phyloP scores from a whole-genome alignment of 768 basidiomycete species.

The Rhodotorula diobovata region DNA sequence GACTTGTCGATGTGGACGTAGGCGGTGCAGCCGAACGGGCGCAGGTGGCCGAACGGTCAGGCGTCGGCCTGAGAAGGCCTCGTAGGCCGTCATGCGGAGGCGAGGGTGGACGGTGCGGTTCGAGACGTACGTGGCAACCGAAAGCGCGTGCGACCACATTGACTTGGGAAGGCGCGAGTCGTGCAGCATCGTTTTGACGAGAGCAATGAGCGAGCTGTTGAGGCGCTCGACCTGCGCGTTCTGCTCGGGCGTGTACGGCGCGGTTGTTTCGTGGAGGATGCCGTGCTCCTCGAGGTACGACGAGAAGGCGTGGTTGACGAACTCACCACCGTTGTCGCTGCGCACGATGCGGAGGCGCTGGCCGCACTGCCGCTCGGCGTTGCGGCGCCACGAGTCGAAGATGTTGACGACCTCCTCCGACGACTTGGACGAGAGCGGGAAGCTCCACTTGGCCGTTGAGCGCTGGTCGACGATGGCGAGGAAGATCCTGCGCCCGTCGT shows the following conservation, averaged over 20 bases:
- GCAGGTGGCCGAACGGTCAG: not conserved
- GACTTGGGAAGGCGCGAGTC: not conserved
- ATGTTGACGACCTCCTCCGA: not conserved
- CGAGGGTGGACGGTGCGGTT: not conserved
- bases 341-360: not conserved
- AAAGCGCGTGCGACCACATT: not conserved
- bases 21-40: not conserved
- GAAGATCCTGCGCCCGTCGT: not conserved
- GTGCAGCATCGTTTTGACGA: not conserved
- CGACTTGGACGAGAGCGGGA: not conserved
- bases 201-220: not conserved
- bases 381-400: not conserved
- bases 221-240: constrained; percentile 1
- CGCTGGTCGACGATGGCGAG: constrained; percentile 14
- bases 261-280: not conserved
- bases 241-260: not conserved
- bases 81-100: not conserved
- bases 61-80: not conserved
- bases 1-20: not conserved
- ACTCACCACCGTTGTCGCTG: not conserved
- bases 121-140: not conserved
- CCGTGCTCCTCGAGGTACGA: not conserved
- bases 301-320: no score
- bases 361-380: not conserved
- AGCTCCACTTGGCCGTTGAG: constrained; percentile 3